These are phyloP conservation scores for Aureobasidium sp. DNA, from an alignment of 2,329 filamentous ascomycete genomes.

Conservation along the genomic window DNA sequence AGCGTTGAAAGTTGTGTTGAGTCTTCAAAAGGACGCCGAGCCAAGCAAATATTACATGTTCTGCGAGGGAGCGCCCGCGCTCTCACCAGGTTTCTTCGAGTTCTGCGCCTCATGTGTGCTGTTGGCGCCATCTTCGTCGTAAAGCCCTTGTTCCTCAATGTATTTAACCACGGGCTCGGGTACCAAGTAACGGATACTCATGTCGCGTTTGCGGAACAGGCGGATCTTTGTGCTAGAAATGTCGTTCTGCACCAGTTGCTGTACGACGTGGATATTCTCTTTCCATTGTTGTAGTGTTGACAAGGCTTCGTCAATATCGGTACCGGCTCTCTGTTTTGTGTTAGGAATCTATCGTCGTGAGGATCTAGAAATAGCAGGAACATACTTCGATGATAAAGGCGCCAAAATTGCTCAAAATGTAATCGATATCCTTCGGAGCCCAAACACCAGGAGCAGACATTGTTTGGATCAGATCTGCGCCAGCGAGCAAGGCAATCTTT, in stretches of 20 bases:
- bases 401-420: slow-evolving; percentile 77
- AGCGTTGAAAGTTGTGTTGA: slow-evolving; percentile 34
- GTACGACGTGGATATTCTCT: slow-evolving; percentile 80
- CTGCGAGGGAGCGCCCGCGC: slow-evolving; percentile 18
- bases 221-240: slow-evolving; percentile 77
- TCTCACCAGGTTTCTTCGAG: slow-evolving; percentile 27
- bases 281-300: slow-evolving; percentile 74
- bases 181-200: slow-evolving; percentile 72
- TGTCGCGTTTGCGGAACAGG: slow-evolving; percentile 66
- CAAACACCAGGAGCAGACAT: slow-evolving; percentile 57
- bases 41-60: neutral
- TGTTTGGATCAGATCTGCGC: slow-evolving; percentile 47
- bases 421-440: slow-evolving; percentile 75
- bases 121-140: slow-evolving; percentile 29
- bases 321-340: slow-evolving; percentile 86
- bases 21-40: neutral
- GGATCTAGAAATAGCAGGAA: neutral
- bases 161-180: slow-evolving; percentile 63
- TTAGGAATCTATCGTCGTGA: slow-evolving; percentile 33
- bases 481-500: slow-evolving; percentile 73
- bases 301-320: slow-evolving; percentile 80
- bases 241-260: slow-evolving; percentile 80
- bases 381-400: slow-evolving; percentile 61
- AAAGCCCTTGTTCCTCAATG: slow-evolving; percentile 30
- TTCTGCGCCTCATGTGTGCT: slow-evolving; percentile 19